Evolutionary conservation across 176 grass and related monocot species (phyloP).

Genomic region (Neostapfia colusana): DNA sequence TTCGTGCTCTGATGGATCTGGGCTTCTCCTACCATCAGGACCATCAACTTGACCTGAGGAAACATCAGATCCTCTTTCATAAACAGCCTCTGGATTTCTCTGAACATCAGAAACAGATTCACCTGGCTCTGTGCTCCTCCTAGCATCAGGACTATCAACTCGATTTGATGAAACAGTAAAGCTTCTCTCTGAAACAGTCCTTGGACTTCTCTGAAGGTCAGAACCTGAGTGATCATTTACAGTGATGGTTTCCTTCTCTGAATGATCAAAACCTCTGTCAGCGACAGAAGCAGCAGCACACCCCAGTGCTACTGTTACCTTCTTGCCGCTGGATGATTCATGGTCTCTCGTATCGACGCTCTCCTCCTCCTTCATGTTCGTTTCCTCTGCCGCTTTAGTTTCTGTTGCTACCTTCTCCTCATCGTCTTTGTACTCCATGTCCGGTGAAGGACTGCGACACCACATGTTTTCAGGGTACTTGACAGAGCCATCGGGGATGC

Average conservation of each 20-base stretch:
- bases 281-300: background rate
- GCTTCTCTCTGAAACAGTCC: conserved; percentile 15
- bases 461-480: conserved; percentile 54
- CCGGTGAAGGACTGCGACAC: conserved; percentile 52
- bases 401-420: background rate
- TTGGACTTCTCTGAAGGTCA: conserved; percentile 37
- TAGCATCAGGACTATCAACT: conserved; percentile 4
- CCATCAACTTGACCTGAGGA: conserved; percentile 23
- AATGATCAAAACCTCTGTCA: conserved; percentile 16
- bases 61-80: background rate
- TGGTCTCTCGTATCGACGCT: conserved; percentile 35
- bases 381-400: conserved; percentile 14
- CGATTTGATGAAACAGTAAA: conserved; percentile 14
- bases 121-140: conserved; percentile 7
- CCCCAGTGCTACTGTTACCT: background rate
- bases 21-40: conserved; percentile 14
- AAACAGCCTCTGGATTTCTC: conserved; percentile 31
- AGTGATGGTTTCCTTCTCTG: conserved; percentile 37
- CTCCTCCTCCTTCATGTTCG: conserved; percentile 3
- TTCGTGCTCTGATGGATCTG: conserved; percentile 29
- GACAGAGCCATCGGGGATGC: conserved; percentile 13
- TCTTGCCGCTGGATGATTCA: background rate
- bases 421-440: conserved; percentile 37
- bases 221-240: conserved; percentile 35
- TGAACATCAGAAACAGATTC: conserved; percentile 25